These are phyloP conservation scores for Mycena leptocephala DNA, from an alignment of 768 basidiomycete species.

Conservation along the genomic window DNA sequence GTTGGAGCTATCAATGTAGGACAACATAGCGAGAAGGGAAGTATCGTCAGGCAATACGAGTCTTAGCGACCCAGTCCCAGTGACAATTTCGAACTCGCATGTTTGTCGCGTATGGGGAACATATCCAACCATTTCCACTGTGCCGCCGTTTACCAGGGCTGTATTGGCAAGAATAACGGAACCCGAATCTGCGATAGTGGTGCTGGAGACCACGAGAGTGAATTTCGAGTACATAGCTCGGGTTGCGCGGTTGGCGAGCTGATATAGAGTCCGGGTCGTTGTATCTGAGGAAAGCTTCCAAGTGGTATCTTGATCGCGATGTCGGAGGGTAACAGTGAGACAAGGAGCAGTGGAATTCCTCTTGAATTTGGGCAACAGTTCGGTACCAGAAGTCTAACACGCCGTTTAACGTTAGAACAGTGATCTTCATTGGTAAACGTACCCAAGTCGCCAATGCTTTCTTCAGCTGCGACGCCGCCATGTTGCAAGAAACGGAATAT, in stretches of 20 bases:
- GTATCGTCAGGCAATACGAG: slow-evolving; percentile 36
- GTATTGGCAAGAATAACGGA: slow-evolving; percentile 24
- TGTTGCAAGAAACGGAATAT: not conserved
- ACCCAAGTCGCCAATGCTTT: slow-evolving; percentile 39
- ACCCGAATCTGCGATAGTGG: slow-evolving; percentile 33
- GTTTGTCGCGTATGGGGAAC: slow-evolving; percentile 31
- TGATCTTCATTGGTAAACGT: not conserved
- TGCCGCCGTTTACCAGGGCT: slow-evolving; percentile 34
- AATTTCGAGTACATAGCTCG: slow-evolving; percentile 37
- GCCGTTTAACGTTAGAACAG: not conserved
- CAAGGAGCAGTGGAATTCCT: not conserved
- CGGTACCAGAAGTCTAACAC: slow-evolving; percentile 29
- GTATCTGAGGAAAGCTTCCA: slow-evolving; percentile 38
- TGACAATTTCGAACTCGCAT: slow-evolving; percentile 24
- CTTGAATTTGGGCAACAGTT: slow-evolving; percentile 17
- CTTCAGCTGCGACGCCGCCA: not conserved
- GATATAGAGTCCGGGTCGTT: slow-evolving; percentile 39
- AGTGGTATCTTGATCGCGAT: slow-evolving; percentile 14
- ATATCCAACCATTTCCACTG: slow-evolving; percentile 27
- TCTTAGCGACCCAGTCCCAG: not conserved
- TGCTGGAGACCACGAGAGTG: slow-evolving; percentile 15
- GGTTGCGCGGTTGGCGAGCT: slow-evolving; percentile 43
- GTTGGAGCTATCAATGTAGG: slow-evolving; percentile 22
- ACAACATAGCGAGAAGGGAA: slow-evolving; percentile 36
- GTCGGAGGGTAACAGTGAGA: slow-evolving; percentile 26